These are phyloP conservation scores for Chlorella sp. DNA, from an alignment of 139 green algal species.

Conservation along the genomic window DNA sequence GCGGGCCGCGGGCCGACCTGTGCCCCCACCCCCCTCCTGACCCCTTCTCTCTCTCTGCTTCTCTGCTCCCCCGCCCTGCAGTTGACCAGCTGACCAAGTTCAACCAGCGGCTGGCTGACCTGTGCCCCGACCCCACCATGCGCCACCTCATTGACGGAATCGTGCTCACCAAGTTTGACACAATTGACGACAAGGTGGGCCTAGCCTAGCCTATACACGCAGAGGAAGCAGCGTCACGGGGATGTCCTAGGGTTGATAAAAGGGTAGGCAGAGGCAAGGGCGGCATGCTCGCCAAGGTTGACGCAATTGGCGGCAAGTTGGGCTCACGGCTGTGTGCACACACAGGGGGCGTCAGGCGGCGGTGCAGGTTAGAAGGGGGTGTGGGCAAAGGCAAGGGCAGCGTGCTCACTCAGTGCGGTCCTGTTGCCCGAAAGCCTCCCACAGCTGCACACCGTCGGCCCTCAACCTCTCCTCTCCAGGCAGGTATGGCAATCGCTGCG, in stretches of 20 bases:
- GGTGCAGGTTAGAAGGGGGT: too few relatives aligned
- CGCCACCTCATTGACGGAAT: conserved; percentile 68
- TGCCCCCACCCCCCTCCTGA: background rate
- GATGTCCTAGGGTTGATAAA: too few relatives aligned
- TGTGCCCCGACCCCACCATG: conserved; percentile 51
- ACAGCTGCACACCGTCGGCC: too few relatives aligned
- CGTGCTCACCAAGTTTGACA: conserved; percentile 97
- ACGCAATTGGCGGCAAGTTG: too few relatives aligned
- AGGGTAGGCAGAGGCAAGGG: background rate
- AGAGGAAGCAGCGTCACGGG: background rate
- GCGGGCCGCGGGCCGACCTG: too few relatives aligned
- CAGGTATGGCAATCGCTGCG: too few relatives aligned
- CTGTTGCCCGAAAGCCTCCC: too few relatives aligned
- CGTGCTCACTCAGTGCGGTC: background rate
- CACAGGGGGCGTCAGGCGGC: too few relatives aligned
- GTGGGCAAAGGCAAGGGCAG: background rate
- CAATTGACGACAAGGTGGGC: conserved; percentile 96
- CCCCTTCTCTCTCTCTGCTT: background rate
- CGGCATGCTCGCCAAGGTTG: background rate
- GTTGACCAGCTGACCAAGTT: conserved; percentile 99
- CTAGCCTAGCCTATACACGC: background rate
- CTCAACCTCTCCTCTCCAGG: too few relatives aligned
- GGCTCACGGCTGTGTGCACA: too few relatives aligned
- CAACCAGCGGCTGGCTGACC: conserved; percentile 84
- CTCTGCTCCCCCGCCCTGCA: conserved; percentile 39